Base-by-base conservation (phyloP, 768 basidiomycete genomes). In the Boletus vermiculosoides region DNA sequence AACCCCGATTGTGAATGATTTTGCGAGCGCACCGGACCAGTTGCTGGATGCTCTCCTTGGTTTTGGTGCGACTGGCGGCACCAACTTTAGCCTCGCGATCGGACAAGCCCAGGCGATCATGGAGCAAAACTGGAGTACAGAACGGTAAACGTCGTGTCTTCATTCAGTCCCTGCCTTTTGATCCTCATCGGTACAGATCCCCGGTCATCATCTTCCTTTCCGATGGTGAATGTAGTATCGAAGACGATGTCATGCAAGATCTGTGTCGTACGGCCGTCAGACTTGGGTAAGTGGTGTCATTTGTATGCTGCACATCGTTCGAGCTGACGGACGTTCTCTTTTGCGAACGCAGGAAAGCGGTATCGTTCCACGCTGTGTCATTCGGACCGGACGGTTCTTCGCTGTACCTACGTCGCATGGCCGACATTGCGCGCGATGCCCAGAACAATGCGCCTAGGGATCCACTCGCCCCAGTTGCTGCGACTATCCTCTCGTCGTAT, bases 281-380 rank as follows among this genome's bases (percentile, higher is more conserved):
- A 22, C 76, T 74, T 5, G 82, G 83, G 82, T 82, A 57, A 36
- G 65, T 8, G 3, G n/a, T 15, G 4, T 20, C n/a, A 4, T 31
- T 15, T 25, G 0, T 18, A 2, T 7, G 5, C 1, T 22, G 3
- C 36, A n/a, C 0, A 6, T 37, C 20, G 6, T 25, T 8, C 20
- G 12, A 41, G 22, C 50, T 55, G 36, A 60, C 25, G 12, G 3
- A 16, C 6, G 4, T 20, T 49, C 18, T 42, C 23, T 5, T 28
- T 45, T 23, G 20, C 2, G 0, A 46, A 31, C 4, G 16, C 42
- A 85, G 84, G 12, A 81, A 81, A 70, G 69, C 83, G 0, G 69
- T 83, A 1, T 83, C 83, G 0, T 81, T 85, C 62, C 84, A 86
- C 45, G 65, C 83, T 0, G 80, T 86, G 20, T 77, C 80, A 0